Evolutionary conservation across 176 grass and related monocot genomes (phyloP).

Genomic region (Triticum timopheevii): DNA sequence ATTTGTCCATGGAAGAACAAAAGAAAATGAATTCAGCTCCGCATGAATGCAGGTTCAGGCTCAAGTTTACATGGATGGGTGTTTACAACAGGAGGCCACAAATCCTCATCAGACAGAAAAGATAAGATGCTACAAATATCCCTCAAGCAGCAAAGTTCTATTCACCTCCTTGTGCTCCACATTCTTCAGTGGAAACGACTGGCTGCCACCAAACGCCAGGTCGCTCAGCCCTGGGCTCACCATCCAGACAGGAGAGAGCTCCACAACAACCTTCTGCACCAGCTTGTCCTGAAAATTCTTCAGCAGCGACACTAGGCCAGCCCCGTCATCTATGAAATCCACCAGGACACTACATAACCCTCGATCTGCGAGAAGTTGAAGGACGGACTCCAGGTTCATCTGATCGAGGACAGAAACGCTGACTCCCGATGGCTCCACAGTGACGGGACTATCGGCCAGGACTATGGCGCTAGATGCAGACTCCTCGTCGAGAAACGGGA

Average conservation of each 20-base stretch:
- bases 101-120: background rate
- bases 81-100: background rate
- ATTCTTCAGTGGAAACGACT: conserved; percentile 54
- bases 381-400: conserved; percentile 54
- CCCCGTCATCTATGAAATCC: conserved; percentile 54
- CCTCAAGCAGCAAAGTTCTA: conserved; percentile 61
- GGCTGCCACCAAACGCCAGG: conserved; percentile 46
- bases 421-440: conserved; percentile 46
- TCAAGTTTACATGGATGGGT: conserved; percentile 3
- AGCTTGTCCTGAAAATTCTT: conserved; percentile 52
- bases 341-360: conserved; percentile 72
- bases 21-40: background rate
- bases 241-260: conserved; percentile 58
- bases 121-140: conserved; percentile 46
- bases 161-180: conserved; percentile 43
- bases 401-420: conserved; percentile 45
- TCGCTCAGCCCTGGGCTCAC: conserved; percentile 17
- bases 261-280: conserved; percentile 83
- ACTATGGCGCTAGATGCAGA: conserved; percentile 44
- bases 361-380: conserved; percentile 41
- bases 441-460: conserved; percentile 47
- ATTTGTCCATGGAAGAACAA: background rate
- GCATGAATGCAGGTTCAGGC: background rate
- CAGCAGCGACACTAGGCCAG: conserved; percentile 44
- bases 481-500: conserved; percentile 49